Percentiles rank a stretch among this genome's conserved stretches.
phyloP scores from a whole-genome alignment of 495 filamentous ascomycete genomes.

The Tuber aestivum region DNA sequence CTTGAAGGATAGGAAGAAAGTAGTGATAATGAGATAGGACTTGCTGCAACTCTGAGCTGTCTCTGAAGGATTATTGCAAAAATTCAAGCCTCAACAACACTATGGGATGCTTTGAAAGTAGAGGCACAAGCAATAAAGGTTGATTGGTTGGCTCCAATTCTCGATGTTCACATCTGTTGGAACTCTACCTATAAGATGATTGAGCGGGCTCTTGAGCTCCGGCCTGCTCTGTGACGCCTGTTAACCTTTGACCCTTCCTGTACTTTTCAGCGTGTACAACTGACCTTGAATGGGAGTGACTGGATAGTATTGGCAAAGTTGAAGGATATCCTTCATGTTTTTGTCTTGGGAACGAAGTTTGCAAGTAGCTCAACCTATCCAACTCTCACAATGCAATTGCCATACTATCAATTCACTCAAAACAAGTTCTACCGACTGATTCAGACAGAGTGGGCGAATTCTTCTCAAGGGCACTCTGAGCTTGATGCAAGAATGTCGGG shows the following conservation, averaged over 20 bases:
- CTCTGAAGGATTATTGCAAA: conserved; percentile 7
- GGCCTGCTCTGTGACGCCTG: background rate
- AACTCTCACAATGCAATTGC: background rate
- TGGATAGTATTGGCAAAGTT: no score
- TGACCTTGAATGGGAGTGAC: no score
- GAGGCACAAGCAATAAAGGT: background rate
- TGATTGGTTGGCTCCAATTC: background rate
- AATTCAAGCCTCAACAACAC: background rate
- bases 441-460: background rate
- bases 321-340: no score
- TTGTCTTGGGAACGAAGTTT: no score
- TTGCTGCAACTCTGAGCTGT: background rate
- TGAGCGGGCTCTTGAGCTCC: background rate
- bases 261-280: background rate
- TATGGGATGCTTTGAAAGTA: conserved; percentile 4
- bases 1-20: background rate
- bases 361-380: background rate
- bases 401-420: background rate
- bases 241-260: background rate
- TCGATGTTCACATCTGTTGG: background rate
- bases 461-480: background rate
- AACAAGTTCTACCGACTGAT: no score
- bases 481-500: background rate
- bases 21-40: background rate
- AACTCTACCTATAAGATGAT: conserved; percentile 9